Percentiles rank a stretch among this genome's conserved stretches.
Conservation (phyloP, 2,329 filamentous ascomycete species). For the Aspergillus latus region DNA sequence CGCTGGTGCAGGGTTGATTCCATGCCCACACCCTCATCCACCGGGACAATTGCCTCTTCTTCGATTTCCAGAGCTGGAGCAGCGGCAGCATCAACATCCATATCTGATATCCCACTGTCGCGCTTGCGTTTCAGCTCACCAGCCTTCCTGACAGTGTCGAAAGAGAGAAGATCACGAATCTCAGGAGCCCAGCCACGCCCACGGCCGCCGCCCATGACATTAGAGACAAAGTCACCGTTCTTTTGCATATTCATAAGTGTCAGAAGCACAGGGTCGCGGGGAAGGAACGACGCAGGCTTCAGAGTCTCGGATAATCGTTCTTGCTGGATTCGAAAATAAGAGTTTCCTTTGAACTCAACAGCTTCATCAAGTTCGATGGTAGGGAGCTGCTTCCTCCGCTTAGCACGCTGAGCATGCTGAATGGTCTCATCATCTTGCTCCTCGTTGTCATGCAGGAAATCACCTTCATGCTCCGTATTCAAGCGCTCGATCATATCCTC, state of each 20-base stretch:
- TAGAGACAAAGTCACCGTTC: slow-evolving; percentile 84
- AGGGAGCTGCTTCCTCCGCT: slow-evolving; percentile 68
- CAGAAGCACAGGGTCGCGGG: slow-evolving; percentile 80
- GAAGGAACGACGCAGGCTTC: slow-evolving; percentile 77
- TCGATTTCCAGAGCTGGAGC: slow-evolving; percentile 62
- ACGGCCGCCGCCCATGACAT: slow-evolving; percentile 77
- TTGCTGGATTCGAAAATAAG: slow-evolving; percentile 79
- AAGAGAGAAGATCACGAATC: slow-evolving; percentile 83
- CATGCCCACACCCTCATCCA: slow-evolving; percentile 53
- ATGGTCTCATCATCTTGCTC: slow-evolving; percentile 51
- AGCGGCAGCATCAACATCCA: slow-evolving; percentile 68
- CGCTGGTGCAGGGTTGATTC: slow-evolving; percentile 49
- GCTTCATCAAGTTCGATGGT: slow-evolving; percentile 76
- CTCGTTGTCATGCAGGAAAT: slow-evolving; percentile 50
- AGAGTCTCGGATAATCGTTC: slow-evolving; percentile 82
- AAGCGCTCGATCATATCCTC: slow-evolving; percentile 55
- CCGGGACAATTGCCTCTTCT: slow-evolving; percentile 57
- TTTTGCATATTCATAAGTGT: slow-evolving; percentile 90
- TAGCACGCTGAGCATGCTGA: slow-evolving; percentile 69
- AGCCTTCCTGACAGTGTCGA: slow-evolving; percentile 73
- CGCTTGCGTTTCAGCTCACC: slow-evolving; percentile 91
- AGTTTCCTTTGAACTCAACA: slow-evolving; percentile 71
- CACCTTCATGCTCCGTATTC: slow-evolving; percentile 49
- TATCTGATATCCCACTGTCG: slow-evolving; percentile 79
- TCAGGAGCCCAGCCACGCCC: slow-evolving; percentile 86